Evolutionary conservation across 1,284 basidiomycete species (phyloP).

Genomic region (Malassezia vespertilionis): DNA sequence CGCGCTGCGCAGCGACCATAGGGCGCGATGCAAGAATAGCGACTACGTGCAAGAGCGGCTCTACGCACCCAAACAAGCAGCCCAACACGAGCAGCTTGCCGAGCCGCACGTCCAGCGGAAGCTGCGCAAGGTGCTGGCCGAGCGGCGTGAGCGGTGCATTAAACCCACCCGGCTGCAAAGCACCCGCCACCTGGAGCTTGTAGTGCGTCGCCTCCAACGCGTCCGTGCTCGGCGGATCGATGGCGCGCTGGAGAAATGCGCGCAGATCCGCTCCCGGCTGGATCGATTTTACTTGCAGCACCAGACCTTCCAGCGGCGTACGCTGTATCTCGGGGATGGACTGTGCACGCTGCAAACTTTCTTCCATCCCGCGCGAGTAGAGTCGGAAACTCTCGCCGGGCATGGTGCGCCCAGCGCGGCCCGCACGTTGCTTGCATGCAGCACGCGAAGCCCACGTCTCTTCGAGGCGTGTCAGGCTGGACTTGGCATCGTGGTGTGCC

Average conservation of each 20-base stretch:
- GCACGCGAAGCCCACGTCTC: conserved; percentile 74
- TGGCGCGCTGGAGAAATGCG: conserved; percentile 60
- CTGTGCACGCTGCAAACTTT: conserved; percentile 47
- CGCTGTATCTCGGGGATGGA: conserved; percentile 68
- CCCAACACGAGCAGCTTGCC: conserved; percentile 58
- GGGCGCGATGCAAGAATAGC: conserved; percentile 65
- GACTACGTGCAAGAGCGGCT: conserved; percentile 47
- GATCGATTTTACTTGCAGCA: conserved; percentile 71
- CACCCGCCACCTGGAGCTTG: conserved; percentile 67
- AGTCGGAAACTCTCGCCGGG: conserved; percentile 52
- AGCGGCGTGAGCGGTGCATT: conserved; percentile 61
- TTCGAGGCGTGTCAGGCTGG: conserved; percentile 62
- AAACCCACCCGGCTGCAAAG: conserved; percentile 55
- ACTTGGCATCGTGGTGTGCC: conserved; percentile 67
- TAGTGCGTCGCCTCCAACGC: conserved; percentile 70
- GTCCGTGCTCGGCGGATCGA: conserved; percentile 67
- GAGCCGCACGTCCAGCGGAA: conserved; percentile 78
- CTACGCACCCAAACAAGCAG: conserved; percentile 39
- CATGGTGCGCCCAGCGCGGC: conserved; percentile 72
- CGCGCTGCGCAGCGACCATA: conserved; percentile 51
- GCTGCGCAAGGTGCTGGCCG: conserved; percentile 65
- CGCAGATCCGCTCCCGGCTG: conserved; percentile 68
- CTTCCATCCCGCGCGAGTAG: conserved; percentile 64
- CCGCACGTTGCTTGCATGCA: conserved; percentile 70
- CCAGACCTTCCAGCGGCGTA: conserved; percentile 74